Conservation (phyloP, 768 basidiomycete genomes). For the Peribolospora kevripleyi region DNA sequence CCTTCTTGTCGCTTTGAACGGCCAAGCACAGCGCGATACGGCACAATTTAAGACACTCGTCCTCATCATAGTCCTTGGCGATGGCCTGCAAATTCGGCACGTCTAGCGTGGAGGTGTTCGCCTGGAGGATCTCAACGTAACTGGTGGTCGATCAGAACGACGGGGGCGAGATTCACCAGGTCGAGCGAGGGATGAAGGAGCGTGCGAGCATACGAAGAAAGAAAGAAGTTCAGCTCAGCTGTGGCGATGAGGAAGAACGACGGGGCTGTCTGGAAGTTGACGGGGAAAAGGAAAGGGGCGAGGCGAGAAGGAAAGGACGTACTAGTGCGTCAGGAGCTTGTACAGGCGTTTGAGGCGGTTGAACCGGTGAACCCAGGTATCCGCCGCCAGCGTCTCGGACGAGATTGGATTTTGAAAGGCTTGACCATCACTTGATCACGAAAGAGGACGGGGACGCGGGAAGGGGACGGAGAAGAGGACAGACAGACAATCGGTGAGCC, state of each 20-base stretch:
- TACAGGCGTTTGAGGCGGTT: slow-evolving; percentile 60
- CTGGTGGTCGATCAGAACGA: background rate
- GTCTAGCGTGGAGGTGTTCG: slow-evolving; percentile 47
- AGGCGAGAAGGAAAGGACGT: slow-evolving; percentile 24
- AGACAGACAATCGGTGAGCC: background rate
- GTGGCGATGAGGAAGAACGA: no score
- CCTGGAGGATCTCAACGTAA: slow-evolving; percentile 33
- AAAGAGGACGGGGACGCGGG: slow-evolving; percentile 59
- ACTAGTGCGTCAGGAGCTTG: slow-evolving; percentile 69
- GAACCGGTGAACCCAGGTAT: slow-evolving; percentile 78
- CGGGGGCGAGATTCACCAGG: no score
- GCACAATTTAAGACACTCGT: slow-evolving; percentile 48
- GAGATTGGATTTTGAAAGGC: slow-evolving; percentile 12
- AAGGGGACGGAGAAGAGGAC: background rate
- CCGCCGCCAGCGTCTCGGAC: slow-evolving; percentile 31
- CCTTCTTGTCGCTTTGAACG: slow-evolving; percentile 69
- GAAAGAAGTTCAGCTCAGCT: no score
- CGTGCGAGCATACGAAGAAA: no score
- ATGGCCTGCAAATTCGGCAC: slow-evolving; percentile 72
- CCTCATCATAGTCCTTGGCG: slow-evolving; percentile 45
- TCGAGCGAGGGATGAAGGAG: no score
- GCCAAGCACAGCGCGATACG: slow-evolving; percentile 61
- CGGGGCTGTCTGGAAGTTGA: background rate
- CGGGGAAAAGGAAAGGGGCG: no score
- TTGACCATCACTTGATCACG: slow-evolving; percentile 31